Base-by-base conservation (phyloP, 495 filamentous ascomycete species). In the Xylaria castorea region DNA sequence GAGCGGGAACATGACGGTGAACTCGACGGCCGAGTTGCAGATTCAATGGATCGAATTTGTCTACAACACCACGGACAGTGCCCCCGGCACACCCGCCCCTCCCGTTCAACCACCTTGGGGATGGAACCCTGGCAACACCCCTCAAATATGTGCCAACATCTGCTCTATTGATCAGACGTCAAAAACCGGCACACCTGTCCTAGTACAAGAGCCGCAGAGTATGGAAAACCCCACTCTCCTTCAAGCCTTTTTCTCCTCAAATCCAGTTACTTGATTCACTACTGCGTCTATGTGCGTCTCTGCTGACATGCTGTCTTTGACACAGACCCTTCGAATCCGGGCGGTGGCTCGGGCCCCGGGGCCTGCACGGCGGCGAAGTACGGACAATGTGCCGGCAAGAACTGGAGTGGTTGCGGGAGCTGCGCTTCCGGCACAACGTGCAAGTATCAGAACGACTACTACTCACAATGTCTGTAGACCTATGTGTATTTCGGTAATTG, bases 31-130 rank as follows among this genome's bases (percentile, higher is more conserved):
- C 1, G 88, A 88, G 66, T 78, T 94, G 78, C 90, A 91, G 70
- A 85, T 95, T 30, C 90, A 93, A 76, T 94, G 90, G 87, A 87
- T 94, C 48, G 91, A 94, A 75, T 76, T 94, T 74, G 85, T 89
- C 7, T 95, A 89, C 74, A 95, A 94, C 74, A 85, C 58, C 6
- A 85, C 84, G 1, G 79, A 82, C 32, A 64, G n/a, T n/a, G 11
- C 20, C 30, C 22, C 40, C 44, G 18, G 6, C 5, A 32, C 67
- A 6, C 67, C 67, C 53, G 7, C 11, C 14, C 40, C 40, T n/a
- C 32, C 51, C 4, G 18, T 25, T 42, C 44, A 55, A 5, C 36
- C 50, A 16, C 48, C 50, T n/a, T 58, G 57, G 67, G 67, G 67
- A 38, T 70, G 30, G 46, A 72, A 70, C 51, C 68, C 71, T 16